These are phyloP conservation scores for Diutina mesorugosa DNA, from an alignment of 1,139 yeast species.

Conservation along the genomic window DNA sequence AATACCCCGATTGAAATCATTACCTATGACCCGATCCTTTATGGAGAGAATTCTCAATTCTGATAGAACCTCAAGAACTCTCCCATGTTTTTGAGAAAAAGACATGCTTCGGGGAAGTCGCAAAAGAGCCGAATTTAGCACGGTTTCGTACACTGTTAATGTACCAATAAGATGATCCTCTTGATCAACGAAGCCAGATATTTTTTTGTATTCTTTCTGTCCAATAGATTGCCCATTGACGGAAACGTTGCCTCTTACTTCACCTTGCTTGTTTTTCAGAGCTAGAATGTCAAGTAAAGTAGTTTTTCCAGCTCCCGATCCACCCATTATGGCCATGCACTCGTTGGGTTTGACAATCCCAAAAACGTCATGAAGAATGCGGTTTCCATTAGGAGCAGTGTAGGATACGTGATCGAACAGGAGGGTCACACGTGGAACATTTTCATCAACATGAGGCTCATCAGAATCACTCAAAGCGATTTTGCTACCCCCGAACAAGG, in stretches of 20 bases:
- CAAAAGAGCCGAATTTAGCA: slow-evolving; percentile 78
- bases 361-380: slow-evolving; percentile 47
- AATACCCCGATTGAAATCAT: slow-evolving; percentile 81
- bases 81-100: slow-evolving; percentile 52
- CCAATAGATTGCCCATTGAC: slow-evolving; percentile 54
- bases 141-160: slow-evolving; percentile 89
- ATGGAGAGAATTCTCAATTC: slow-evolving; percentile 77
- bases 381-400: slow-evolving; percentile 33
- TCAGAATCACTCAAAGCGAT: slow-evolving; percentile 16
- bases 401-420: slow-evolving; percentile 67
- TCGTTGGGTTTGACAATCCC: slow-evolving; percentile 82
- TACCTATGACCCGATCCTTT: slow-evolving; percentile 79
- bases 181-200: slow-evolving; percentile 95
- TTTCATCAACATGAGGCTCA: slow-evolving; percentile 28
- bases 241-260: slow-evolving; percentile 46
- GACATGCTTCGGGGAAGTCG: slow-evolving; percentile 77
- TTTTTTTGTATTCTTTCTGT: slow-evolving; percentile 38
- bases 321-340: slow-evolving; percentile 18
- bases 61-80: slow-evolving; percentile 74
- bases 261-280: slow-evolving; percentile 72
- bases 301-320: slow-evolving; percentile 2
- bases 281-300: slow-evolving; percentile 3
- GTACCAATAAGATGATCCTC: slow-evolving; percentile 88
- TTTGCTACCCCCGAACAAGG: slow-evolving; percentile 35
- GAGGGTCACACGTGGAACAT: slow-evolving; percentile 63